Evolutionary conservation across 768 basidiomycete species (phyloP).

Genomic region (Clitopilus passeckerianus): DNA sequence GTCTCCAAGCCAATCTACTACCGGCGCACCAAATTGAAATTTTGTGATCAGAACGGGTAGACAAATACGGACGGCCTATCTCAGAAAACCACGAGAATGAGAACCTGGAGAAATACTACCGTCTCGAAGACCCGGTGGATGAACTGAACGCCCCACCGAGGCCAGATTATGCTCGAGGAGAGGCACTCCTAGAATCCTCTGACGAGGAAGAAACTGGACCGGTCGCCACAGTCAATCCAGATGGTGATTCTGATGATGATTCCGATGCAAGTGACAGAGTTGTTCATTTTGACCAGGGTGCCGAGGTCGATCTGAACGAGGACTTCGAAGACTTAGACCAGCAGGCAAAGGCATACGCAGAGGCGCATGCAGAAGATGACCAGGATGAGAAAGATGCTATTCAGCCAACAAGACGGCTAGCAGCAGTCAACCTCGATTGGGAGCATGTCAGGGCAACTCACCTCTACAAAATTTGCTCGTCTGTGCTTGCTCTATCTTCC

Average conservation of each 20-base stretch:
- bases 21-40: not conserved
- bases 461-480: slow-evolving; percentile 89
- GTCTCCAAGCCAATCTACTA: slow-evolving; percentile 1
- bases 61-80: slow-evolving; percentile 84
- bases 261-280: slow-evolving; percentile 45
- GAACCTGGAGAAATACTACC: slow-evolving; percentile 77
- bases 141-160: slow-evolving; percentile 25
- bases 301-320: slow-evolving; percentile 80
- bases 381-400: slow-evolving; percentile 25
- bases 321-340: slow-evolving; percentile 68
- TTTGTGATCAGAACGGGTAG: slow-evolving; percentile 52
- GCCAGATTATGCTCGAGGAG: slow-evolving; percentile 88
- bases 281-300: slow-evolving; percentile 40
- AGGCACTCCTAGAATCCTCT: slow-evolving; percentile 83
- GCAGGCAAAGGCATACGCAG: slow-evolving; percentile 59
- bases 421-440: slow-evolving; percentile 97
- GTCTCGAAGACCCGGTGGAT: slow-evolving; percentile 42
- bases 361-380: slow-evolving; percentile 41
- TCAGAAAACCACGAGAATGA: slow-evolving; percentile 69
- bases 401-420: slow-evolving; percentile 64
- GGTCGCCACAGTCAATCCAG: not conserved
- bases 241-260: slow-evolving; percentile 31
- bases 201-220: slow-evolving; percentile 57
- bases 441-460: slow-evolving; percentile 89
- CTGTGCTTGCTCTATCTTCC: slow-evolving; percentile 64